phyloP scores from a whole-genome alignment of 2,329 filamentous ascomycete species.

The Aspergillus ochraceus region DNA sequence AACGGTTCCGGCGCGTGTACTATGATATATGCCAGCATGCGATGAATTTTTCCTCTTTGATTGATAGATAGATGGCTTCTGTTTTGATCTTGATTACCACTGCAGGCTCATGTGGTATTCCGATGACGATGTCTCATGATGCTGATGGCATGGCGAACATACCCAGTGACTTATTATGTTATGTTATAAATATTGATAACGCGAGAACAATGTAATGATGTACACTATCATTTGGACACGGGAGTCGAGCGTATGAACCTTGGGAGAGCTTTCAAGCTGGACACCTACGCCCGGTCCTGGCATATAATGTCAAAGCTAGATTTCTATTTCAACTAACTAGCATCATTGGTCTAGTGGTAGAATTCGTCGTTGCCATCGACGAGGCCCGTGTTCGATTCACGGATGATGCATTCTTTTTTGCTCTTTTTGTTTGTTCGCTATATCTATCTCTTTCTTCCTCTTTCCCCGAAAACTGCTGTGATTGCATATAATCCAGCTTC shows the following conservation, averaged over 20 bases:
- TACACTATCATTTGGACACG: background rate
- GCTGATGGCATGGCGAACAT: conserved; percentile 6
- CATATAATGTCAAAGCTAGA: background rate
- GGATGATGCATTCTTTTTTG: conserved; percentile 41
- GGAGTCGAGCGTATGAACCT: no score
- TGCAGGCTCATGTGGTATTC: conserved; percentile 35
- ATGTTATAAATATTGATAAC: background rate
- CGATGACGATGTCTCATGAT: conserved; percentile 17
- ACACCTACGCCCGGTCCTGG: no score
- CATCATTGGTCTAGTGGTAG: conserved; percentile 49
- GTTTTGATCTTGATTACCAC: conserved; percentile 19
- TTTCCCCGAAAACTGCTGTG: no score
- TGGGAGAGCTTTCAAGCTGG: no score
- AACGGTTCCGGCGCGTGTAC: conserved; percentile 13
- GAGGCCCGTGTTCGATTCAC: conserved; percentile 51
- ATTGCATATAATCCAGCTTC: no score
- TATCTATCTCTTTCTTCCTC: no score
- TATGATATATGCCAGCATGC: background rate
- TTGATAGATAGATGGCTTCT: conserved; percentile 8
- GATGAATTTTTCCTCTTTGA: conserved; percentile 9
- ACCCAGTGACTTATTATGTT: background rate
- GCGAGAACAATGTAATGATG: background rate
- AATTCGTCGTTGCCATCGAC: conserved; percentile 49
- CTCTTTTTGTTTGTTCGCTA: background rate
- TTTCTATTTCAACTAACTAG: conserved; percentile 9